Percentiles rank a stretch among this genome's conserved stretches.
Conservation (phyloP, 257 asterid genomes). For the Linaria vulgaris region DNA sequence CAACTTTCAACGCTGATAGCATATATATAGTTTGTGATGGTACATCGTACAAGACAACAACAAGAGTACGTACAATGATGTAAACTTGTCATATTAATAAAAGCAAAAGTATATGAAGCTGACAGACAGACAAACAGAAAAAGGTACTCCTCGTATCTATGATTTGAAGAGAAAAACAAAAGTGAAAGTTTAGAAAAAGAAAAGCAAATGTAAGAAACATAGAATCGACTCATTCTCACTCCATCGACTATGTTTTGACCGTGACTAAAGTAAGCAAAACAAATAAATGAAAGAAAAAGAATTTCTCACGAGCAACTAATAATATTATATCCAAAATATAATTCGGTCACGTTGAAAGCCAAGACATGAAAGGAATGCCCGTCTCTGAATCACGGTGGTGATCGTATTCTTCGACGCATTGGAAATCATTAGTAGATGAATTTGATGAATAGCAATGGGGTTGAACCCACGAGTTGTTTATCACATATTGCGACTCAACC, state of each 20-base stretch:
- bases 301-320: conserved; percentile 29
- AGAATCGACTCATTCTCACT: conserved; percentile 79
- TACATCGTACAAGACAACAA: conserved; percentile 17
- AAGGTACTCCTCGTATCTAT: conserved; percentile 18
- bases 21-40: conserved; percentile 9
- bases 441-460: conserved; percentile 45
- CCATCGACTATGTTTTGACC: conserved; percentile 48
- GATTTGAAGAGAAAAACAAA: conserved; percentile 18
- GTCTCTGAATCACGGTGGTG: conserved; percentile 48
- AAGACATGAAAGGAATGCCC: conserved; percentile 55
- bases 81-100: conserved; percentile 21
- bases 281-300: conserved; percentile 41
- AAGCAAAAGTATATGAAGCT: conserved; percentile 35
- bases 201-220: conserved; percentile 38
- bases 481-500: conserved; percentile 44
- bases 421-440: conserved; percentile 42
- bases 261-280: conserved; percentile 15
- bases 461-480: conserved; percentile 55
- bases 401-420: conserved; percentile 53
- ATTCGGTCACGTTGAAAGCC: conserved; percentile 58
- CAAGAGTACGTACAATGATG: neutral
- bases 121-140: conserved; percentile 37
- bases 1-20: too few species aligned
- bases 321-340: neutral
- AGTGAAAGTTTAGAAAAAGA: conserved; percentile 33